Conservation (phyloP, 345 rosid species). For the Gynandropsis gynandra region DNA sequence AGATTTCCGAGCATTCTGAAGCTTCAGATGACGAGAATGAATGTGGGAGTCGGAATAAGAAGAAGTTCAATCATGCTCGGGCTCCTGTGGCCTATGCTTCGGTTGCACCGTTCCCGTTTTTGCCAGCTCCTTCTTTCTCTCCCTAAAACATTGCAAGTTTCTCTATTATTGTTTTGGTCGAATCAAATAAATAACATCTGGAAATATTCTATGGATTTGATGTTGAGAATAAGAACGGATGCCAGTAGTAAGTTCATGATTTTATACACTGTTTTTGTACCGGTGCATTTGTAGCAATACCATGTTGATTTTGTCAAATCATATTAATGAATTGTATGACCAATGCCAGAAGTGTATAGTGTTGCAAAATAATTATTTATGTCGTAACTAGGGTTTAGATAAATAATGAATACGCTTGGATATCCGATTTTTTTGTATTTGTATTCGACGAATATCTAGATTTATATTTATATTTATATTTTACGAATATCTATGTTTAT, state of each 20-base stretch:
- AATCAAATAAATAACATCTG: constrained; percentile 11
- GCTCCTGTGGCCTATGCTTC: constrained; percentile 87
- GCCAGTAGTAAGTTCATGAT: neutral
- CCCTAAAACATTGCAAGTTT: constrained; percentile 17
- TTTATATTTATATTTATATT: too few species aligned
- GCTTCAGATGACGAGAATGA: constrained; percentile 9
- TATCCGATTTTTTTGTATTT: too few species aligned
- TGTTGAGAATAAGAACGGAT: constrained; percentile 16
- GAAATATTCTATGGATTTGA: constrained; percentile 4
- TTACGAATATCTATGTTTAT: too few species aligned
- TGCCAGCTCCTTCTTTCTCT: constrained; percentile 66
- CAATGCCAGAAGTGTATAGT: too few species aligned
- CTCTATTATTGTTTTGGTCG: constrained; percentile 9
- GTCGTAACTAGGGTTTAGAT: too few species aligned
- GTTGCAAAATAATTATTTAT: too few species aligned
- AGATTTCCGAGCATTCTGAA: constrained; percentile 19
- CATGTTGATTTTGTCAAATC: too few species aligned
- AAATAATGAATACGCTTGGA: too few species aligned
- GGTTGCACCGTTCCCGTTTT: constrained; percentile 86
- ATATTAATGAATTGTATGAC: too few species aligned
- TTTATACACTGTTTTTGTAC: too few species aligned
- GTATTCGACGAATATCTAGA: too few species aligned
- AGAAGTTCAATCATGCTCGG: constrained; percentile 20
- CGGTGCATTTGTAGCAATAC: too few species aligned
- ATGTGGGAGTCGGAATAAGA: constrained; percentile 17